These are phyloP conservation scores for Leishmania major DNA, from an alignment of 208 protist species.

Conservation along the genomic window DNA sequence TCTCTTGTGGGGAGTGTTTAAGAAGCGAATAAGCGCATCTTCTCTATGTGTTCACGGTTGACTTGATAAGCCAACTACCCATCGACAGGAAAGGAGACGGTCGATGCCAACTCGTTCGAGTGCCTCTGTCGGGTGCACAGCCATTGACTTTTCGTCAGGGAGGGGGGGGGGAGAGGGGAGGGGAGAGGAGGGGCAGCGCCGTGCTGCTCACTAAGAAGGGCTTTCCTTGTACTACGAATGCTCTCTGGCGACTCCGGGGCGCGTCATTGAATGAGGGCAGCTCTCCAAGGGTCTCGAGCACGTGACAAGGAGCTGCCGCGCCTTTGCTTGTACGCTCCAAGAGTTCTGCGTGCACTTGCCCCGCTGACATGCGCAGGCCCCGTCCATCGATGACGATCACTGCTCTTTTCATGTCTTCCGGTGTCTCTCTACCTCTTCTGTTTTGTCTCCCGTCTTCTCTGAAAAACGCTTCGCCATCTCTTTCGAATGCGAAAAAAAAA, in stretches of 20 bases:
- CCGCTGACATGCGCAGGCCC: not conserved
- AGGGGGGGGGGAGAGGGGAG: too few species aligned
- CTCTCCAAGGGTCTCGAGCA: not conserved
- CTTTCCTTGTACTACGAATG: not conserved
- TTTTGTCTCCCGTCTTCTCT: not conserved
- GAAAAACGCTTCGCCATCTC: not conserved
- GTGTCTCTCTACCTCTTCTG: not conserved
- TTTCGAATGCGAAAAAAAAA: not conserved
- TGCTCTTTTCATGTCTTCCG: not conserved
- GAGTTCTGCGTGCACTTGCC: not conserved
- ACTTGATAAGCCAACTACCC: not conserved
- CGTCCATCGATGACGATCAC: not conserved
- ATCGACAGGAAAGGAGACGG: not conserved
- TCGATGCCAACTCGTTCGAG: too few species aligned
- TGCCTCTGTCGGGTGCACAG: not conserved
- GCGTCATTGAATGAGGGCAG: not conserved
- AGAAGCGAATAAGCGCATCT: slow-evolving; percentile 6
- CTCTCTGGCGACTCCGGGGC: not conserved
- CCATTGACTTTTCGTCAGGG: not conserved
- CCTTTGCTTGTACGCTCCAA: not conserved
- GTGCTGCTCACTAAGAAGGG: not conserved
- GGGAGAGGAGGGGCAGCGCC: too few species aligned
- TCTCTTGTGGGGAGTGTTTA: not conserved
- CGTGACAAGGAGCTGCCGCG: not conserved
- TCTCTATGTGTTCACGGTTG: too few species aligned